These are phyloP conservation scores for Bjerkandera adusta DNA, from an alignment of 1,284 basidiomycete genomes.

Conservation along the genomic window DNA sequence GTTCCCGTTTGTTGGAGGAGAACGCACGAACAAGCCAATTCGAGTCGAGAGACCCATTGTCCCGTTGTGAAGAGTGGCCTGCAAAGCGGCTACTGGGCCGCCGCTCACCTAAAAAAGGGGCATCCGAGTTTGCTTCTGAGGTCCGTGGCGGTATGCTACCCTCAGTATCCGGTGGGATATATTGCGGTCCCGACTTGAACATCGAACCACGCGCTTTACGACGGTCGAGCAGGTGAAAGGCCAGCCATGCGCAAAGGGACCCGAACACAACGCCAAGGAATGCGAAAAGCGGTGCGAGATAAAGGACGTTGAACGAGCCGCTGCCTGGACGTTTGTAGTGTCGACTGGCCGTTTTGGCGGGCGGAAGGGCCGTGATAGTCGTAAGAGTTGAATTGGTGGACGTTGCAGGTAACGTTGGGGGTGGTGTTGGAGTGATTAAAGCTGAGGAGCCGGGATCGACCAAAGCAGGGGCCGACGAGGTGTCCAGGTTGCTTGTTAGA, in stretches of 20 bases:
- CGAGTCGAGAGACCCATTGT: conserved; percentile 7
- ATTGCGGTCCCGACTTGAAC: conserved; percentile 38
- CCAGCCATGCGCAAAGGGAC: conserved; percentile 24
- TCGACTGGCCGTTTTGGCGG: conserved; percentile 29
- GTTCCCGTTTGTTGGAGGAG: conserved; percentile 4
- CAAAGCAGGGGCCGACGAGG: background rate
- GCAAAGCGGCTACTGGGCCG: conserved; percentile 17
- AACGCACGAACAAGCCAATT: conserved; percentile 9
- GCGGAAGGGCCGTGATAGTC: conserved; percentile 40
- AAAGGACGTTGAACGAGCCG: conserved; percentile 32
- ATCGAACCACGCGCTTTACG: conserved; percentile 13
- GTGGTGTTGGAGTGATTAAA: background rate
- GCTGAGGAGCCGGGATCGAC: background rate
- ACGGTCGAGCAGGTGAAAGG: conserved; percentile 23
- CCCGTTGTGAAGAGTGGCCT: background rate
- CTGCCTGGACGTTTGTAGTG: conserved; percentile 13
- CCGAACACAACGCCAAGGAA: conserved; percentile 36
- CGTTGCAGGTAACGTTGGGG: conserved; percentile 3
- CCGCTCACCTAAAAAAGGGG: conserved; percentile 25
- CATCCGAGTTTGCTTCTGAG: conserved; percentile 1
- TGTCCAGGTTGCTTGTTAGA: background rate
- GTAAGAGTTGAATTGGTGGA: conserved; percentile 10
- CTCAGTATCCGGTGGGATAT: conserved; percentile 30
- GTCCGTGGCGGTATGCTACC: conserved; percentile 14
- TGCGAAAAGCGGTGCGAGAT: conserved; percentile 40